Percentiles rank a stretch among this genome's conserved stretches.
Evolutionary conservation across 495 filamentous ascomycete species (phyloP).

Genomic region (Penicillium steckii): DNA sequence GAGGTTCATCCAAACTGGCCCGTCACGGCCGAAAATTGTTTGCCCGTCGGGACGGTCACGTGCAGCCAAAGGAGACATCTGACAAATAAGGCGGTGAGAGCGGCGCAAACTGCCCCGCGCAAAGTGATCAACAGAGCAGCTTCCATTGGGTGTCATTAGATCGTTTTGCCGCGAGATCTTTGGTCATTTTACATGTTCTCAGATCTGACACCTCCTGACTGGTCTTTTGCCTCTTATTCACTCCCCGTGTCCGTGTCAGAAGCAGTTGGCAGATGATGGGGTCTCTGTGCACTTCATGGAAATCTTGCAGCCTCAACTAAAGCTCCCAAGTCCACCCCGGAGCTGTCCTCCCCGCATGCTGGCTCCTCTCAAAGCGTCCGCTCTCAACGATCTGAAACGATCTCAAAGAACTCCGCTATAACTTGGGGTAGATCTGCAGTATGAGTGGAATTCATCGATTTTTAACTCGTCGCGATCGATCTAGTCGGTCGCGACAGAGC

Average conservation of each 20-base stretch:
- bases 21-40: conserved; percentile 38
- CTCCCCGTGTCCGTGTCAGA: conserved; percentile 24
- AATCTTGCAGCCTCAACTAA: conserved; percentile 34
- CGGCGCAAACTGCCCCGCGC: conserved; percentile 19
- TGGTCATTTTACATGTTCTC: conserved; percentile 5
- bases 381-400: conserved; percentile 8
- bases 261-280: conserved; percentile 30
- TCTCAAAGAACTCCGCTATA: conserved; percentile 1
- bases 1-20: not conserved
- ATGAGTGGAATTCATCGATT: conserved; percentile 68
- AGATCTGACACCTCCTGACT: not conserved
- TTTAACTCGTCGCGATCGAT: conserved; percentile 72
- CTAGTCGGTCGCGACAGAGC: conserved; percentile 46
- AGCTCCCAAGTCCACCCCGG: conserved; percentile 14
- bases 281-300: conserved; percentile 17
- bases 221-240: conserved; percentile 7
- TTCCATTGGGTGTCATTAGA: conserved; percentile 7
- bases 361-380: conserved; percentile 6
- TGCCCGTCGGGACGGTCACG: conserved; percentile 17
- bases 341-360: conserved; percentile 30
- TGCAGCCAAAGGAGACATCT: conserved; percentile 15
- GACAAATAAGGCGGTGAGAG: not conserved
- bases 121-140: conserved; percentile 18
- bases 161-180: conserved; percentile 10
- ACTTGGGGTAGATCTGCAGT: not conserved